phyloP scores from a whole-genome alignment of 2,329 filamentous ascomycete genomes.

The Neopestalotiopsis sp. region DNA sequence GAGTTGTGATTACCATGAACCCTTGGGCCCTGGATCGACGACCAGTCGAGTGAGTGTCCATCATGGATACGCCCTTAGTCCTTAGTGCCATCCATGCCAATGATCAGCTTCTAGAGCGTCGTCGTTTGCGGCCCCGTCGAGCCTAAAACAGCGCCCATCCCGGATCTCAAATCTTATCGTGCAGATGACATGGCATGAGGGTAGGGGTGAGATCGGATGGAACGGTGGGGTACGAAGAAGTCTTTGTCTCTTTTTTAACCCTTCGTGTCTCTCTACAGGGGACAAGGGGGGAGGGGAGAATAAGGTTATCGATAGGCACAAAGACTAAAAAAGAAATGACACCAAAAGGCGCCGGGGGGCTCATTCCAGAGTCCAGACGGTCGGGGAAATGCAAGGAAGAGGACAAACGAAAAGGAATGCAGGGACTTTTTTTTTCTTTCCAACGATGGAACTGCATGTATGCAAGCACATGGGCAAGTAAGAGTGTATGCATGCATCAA shows the following conservation, averaged over 20 bases:
- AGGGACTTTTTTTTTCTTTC: neutral
- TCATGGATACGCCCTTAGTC: neutral
- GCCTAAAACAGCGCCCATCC: constrained; percentile 4
- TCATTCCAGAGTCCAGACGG: neutral
- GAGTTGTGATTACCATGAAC: no score
- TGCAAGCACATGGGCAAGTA: no score
- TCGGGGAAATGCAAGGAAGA: neutral
- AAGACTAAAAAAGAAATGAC: neutral
- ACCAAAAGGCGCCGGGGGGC: neutral
- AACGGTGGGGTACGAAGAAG: neutral
- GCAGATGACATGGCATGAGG: constrained; percentile 8
- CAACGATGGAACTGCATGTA: no score
- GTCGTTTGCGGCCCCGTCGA: neutral
- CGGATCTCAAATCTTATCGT: constrained; percentile 15
- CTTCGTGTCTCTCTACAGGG: neutral
- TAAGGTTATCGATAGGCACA: constrained; percentile 19
- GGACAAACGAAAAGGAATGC: no score
- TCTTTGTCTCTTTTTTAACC: neutral
- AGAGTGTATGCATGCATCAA: no score
- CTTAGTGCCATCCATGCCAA: constrained; percentile 9
- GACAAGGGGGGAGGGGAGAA: neutral
- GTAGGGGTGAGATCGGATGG: neutral
- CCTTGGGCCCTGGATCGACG: neutral
- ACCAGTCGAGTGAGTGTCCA: neutral
- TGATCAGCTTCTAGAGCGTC: neutral